Conservation (phyloP, 768 basidiomycete species). For the Suillus plorans region DNA sequence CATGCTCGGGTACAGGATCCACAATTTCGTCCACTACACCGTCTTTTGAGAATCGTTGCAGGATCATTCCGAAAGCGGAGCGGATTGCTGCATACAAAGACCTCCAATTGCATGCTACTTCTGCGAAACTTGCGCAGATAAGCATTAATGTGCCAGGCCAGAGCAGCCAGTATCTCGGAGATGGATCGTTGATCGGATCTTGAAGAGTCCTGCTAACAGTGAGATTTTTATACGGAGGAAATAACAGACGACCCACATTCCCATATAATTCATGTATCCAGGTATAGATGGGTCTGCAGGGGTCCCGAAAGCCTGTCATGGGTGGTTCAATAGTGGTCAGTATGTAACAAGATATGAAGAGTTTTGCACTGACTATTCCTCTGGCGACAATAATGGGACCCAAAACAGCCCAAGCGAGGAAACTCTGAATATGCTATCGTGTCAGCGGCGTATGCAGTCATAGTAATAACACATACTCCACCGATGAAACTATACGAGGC, state of each 20-base stretch:
- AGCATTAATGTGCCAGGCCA: constrained; percentile 39
- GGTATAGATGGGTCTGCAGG: background rate
- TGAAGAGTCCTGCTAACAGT: constrained; percentile 32
- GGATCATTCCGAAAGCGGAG: constrained; percentile 1
- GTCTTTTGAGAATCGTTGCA: constrained; percentile 3
- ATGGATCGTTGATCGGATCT: constrained; percentile 42
- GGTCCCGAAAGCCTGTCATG: constrained; percentile 7
- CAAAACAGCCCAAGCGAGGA: constrained; percentile 63
- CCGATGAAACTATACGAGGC: constrained; percentile 51
- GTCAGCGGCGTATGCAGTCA: background rate
- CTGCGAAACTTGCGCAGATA: constrained; percentile 39
- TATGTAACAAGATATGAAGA: background rate
- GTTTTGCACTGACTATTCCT: constrained; percentile 28
- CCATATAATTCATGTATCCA: constrained; percentile 12
- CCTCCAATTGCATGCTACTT: constrained; percentile 13
- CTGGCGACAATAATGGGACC: constrained; percentile 53
- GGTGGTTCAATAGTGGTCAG: background rate
- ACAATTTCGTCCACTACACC: constrained; percentile 39
- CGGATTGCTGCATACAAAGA: constrained; percentile 4
- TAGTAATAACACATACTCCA: constrained; percentile 31
- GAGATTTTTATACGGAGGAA: background rate
- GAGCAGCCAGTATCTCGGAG: constrained; percentile 57
- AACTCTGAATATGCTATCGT: constrained; percentile 32
- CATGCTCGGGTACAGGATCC: constrained; percentile 50
- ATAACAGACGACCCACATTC: constrained; percentile 4